Conservation (phyloP, 106 monocot species). For the Dendrobium catenatum region DNA sequence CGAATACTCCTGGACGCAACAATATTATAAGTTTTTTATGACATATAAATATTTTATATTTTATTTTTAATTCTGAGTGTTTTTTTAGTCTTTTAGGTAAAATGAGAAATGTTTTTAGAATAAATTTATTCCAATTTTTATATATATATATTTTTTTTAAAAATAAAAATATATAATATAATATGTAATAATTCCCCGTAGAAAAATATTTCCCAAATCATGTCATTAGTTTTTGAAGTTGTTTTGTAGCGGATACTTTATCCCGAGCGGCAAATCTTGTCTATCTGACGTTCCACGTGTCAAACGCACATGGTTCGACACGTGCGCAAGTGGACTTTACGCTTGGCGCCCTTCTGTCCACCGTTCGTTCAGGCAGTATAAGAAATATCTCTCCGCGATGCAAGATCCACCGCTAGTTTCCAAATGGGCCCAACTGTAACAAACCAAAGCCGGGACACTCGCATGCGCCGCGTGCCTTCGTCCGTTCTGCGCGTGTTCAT, state of each 20-base stretch:
- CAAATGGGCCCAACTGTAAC: neutral
- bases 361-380: slow-evolving; percentile 1
- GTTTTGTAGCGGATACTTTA: neutral
- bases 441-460: neutral
- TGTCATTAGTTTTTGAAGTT: neutral
- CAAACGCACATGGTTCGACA: neutral
- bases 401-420: slow-evolving; percentile 1
- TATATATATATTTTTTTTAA: no score
- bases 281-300: neutral
- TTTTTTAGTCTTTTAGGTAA: no score
- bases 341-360: neutral
- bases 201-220: neutral
- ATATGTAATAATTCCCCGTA: neutral
- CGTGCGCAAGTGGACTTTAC: neutral
- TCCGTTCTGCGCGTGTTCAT: neutral
- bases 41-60: no score
- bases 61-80: no score
- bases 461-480: slow-evolving; percentile 1
- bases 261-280: neutral
- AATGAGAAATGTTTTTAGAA: neutral
- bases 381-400: slow-evolving; percentile 1
- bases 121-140: neutral
- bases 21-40: no score
- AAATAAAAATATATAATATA: no score
- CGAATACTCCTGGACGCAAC: no score